A percentile compares a stretch with the other conserved stretches of the same genome.
phyloP scores from a whole-genome alignment of 352 stramenopile species.

The Globisporangium spinosum region DNA sequence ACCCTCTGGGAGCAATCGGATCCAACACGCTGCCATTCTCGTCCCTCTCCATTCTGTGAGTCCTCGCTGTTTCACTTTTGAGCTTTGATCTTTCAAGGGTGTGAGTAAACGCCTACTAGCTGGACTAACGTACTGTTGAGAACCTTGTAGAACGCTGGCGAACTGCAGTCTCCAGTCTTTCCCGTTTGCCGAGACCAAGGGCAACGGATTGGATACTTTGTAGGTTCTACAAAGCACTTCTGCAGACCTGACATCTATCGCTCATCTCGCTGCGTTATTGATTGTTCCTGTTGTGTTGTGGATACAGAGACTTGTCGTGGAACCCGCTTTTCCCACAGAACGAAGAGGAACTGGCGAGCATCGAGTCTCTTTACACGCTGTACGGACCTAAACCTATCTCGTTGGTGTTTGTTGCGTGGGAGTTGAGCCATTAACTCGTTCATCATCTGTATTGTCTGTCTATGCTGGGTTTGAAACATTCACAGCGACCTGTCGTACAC shows the following conservation, averaged over 20 bases:
- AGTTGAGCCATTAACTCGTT: not conserved
- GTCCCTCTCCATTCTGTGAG: slow-evolving; percentile 4
- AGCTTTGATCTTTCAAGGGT: not conserved
- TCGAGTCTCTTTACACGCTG: slow-evolving; percentile 2
- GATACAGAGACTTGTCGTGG: slow-evolving; percentile 8
- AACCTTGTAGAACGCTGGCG: not conserved
- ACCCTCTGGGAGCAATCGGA: slow-evolving; percentile 2
- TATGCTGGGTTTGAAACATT: not conserved
- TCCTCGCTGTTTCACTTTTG: not conserved
- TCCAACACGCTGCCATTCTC: not conserved
- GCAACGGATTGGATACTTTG: not conserved
- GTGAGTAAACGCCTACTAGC: not conserved
- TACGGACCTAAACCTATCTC: not conserved
- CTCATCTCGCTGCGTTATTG: not conserved
- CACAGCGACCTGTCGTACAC: slow-evolving; percentile 10
- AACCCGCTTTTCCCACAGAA: slow-evolving; percentile 10
- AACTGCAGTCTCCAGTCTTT: slow-evolving; percentile 15
- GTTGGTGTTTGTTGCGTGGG: not conserved
- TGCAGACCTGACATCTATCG: not conserved
- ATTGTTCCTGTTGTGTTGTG: not conserved
- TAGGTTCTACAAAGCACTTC: not conserved
- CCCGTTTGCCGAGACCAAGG: slow-evolving; percentile 2
- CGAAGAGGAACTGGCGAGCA: not conserved
- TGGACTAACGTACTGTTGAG: not conserved
- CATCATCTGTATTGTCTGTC: not conserved